Evolutionary conservation across 2,329 filamentous ascomycete genomes (phyloP).

Genomic region (Fusarium compactum): DNA sequence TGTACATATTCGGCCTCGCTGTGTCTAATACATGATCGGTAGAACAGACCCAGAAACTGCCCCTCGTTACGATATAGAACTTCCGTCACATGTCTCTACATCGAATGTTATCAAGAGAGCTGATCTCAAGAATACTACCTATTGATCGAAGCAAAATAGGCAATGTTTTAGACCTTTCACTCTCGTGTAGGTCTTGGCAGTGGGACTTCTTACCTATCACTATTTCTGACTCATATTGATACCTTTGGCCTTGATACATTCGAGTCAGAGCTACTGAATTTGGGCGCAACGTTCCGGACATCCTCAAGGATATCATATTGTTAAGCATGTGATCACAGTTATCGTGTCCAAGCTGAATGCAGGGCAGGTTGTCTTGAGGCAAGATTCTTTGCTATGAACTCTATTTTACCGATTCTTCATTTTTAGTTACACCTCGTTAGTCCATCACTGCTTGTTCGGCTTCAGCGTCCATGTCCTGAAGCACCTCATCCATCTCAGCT

Average conservation of each 20-base stretch:
- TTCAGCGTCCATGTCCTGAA: constrained; percentile 59
- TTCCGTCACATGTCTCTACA: not conserved
- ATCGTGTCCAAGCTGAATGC: not conserved
- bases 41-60: not conserved
- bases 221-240: constrained; percentile 10
- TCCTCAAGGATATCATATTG: not conserved
- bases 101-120: not conserved
- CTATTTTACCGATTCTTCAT: constrained; percentile 16
- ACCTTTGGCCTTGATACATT: not conserved
- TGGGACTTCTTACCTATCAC: constrained; percentile 6
- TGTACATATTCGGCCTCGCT: not conserved
- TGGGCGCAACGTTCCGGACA: not conserved
- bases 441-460: constrained; percentile 45
- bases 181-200: not conserved
- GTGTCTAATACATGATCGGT: not conserved
- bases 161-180: not conserved
- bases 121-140: not conserved
- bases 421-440: constrained; percentile 34
- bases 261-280: not conserved
- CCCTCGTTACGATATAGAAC: not conserved
- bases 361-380: constrained; percentile 2
- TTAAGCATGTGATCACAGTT: not conserved
- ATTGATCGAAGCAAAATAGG: not conserved
- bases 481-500: constrained; percentile 68
- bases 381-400: constrained; percentile 2